Conservation (phyloP, 306 rosid species). For the Vigna mungo region DNA sequence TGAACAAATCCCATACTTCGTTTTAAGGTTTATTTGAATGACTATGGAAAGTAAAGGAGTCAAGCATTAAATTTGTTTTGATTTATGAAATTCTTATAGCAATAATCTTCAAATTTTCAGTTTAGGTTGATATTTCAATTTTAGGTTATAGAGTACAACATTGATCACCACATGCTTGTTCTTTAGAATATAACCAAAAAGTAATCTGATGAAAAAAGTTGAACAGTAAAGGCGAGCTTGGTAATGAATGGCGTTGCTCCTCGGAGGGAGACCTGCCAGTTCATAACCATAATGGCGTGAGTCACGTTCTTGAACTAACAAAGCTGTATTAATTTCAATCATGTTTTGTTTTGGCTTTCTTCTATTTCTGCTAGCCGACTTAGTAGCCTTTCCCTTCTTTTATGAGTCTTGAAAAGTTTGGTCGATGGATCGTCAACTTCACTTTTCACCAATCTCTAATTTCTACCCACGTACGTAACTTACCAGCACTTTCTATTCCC, state of each 20-base stretch:
- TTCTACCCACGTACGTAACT: neutral
- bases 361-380: constrained; percentile 23
- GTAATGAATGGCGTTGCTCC: constrained; percentile 22
- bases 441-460: constrained; percentile 33
- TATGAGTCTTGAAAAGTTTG: constrained; percentile 37
- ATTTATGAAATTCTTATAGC: too few relatives aligned
- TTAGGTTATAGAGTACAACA: too few relatives aligned
- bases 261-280: constrained; percentile 34
- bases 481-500: constrained; percentile 18
- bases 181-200: too few relatives aligned
- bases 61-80: too few relatives aligned
- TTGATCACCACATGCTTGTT: too few relatives aligned
- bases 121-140: too few relatives aligned
- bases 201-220: too few relatives aligned
- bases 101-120: too few relatives aligned
- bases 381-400: constrained; percentile 22
- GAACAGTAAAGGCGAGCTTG: neutral
- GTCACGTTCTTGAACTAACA: constrained; percentile 47
- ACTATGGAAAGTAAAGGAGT: too few relatives aligned
- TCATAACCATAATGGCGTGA: constrained; percentile 45
- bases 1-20: too few relatives aligned
- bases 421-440: constrained; percentile 22
- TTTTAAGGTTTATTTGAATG: neutral
- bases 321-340: constrained; percentile 45
- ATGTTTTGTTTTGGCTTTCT: constrained; percentile 41